These are phyloP conservation scores for Fusarium tricinctum DNA, from an alignment of 2,329 filamentous ascomycete genomes.

Conservation along the genomic window DNA sequence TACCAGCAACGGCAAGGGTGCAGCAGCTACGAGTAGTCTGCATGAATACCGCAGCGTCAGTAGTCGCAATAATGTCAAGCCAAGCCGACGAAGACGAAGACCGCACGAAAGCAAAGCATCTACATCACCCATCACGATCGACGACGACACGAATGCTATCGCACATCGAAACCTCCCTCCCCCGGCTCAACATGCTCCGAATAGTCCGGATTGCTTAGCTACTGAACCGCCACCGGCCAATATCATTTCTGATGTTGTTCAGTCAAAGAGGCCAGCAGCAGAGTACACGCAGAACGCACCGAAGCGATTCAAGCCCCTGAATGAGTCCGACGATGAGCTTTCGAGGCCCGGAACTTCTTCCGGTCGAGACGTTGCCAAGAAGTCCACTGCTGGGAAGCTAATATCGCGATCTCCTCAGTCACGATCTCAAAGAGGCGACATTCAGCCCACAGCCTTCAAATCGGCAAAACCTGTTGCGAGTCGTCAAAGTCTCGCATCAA, in stretches of 20 bases:
- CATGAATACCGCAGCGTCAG: conserved; percentile 44
- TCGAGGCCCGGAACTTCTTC: conserved; percentile 8
- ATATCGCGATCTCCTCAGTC: conserved; percentile 12
- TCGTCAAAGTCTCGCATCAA: neutral
- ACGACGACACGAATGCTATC: conserved; percentile 32
- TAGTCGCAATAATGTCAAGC: conserved; percentile 12
- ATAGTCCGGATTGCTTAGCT: conserved; percentile 48
- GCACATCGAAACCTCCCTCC: conserved; percentile 34
- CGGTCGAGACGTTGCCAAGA: conserved; percentile 18
- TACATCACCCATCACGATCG: conserved; percentile 11
- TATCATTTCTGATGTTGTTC: conserved; percentile 45
- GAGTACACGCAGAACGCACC: conserved; percentile 10
- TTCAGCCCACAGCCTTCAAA: conserved; percentile 44
- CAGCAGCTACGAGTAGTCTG: conserved; percentile 22
- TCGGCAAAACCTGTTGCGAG: neutral
- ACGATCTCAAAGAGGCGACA: conserved; percentile 47
- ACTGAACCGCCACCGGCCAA: conserved; percentile 39
- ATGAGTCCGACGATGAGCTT: conserved; percentile 53
- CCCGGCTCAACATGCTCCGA: conserved; percentile 8
- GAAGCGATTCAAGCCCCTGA: conserved; percentile 30
- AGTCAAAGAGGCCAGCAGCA: conserved; percentile 18
- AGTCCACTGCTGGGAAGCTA: conserved; percentile 32
- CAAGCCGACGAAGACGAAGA: conserved; percentile 23
- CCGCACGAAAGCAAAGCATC: neutral
- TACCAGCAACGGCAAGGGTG: conserved; percentile 27